Evolutionary conservation across 2,329 filamentous ascomycete species (phyloP).

Genomic region (Periconia digitata): DNA sequence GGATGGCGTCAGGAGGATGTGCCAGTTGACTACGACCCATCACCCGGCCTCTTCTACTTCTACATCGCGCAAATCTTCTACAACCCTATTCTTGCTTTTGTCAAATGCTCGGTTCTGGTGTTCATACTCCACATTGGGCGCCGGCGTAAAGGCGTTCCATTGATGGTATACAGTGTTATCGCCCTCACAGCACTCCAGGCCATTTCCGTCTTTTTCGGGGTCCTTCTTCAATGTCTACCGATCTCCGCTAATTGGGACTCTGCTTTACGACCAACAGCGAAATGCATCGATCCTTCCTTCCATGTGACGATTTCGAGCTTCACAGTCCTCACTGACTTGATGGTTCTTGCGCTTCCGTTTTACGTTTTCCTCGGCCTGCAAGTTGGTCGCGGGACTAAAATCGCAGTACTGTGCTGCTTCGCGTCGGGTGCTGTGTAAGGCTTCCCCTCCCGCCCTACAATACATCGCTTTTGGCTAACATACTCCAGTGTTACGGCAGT

Average conservation of each 20-base stretch:
- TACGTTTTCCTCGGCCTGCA: neutral
- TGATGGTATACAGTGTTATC: neutral
- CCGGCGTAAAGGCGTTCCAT: neutral
- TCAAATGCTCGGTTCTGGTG: neutral
- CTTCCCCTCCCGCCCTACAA: neutral
- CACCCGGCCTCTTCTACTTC: neutral
- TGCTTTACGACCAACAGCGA: neutral
- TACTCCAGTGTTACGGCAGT: neutral
- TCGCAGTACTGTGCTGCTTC: neutral
- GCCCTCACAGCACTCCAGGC: neutral
- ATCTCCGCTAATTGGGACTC: constrained; percentile 5
- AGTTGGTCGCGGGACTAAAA: neutral
- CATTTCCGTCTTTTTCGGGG: neutral
- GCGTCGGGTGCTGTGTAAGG: neutral
- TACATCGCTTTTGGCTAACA: neutral
- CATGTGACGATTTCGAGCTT: neutral
- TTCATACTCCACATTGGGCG: neutral
- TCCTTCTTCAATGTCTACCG: constrained; percentile 5
- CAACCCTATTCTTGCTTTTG: neutral
- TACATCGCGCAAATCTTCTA: neutral
- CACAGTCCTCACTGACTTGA: neutral
- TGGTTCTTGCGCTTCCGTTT: neutral
- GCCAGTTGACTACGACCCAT: neutral
- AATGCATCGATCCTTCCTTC: constrained; percentile 1
- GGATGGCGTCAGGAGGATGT: neutral